phyloP scores from a whole-genome alignment of 768 basidiomycete species.

The Chalciporus piperatus region DNA sequence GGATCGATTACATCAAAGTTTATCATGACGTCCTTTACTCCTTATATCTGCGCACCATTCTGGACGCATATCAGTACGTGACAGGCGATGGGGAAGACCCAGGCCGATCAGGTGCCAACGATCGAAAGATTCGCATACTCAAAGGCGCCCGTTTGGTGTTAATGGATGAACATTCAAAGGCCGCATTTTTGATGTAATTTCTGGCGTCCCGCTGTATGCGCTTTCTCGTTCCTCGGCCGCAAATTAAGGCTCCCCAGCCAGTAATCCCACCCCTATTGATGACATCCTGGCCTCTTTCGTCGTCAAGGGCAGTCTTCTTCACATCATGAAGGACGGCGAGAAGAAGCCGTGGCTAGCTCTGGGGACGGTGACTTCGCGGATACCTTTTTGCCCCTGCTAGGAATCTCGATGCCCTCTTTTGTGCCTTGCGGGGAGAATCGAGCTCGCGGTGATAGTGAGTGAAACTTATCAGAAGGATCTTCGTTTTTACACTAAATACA shows the following conservation, averaged over 20 bases:
- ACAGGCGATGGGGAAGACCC: constrained; percentile 6
- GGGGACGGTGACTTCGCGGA: constrained; percentile 7
- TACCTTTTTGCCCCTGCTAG: constrained; percentile 7
- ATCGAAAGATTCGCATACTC: constrained; percentile 43
- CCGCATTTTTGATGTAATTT: constrained; percentile 40
- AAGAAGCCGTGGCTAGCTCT: constrained; percentile 11
- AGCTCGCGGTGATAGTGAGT: constrained; percentile 17
- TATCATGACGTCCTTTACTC: constrained; percentile 53
- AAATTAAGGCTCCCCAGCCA: constrained; percentile 18
- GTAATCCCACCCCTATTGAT: constrained; percentile 19
- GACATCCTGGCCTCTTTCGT: constrained; percentile 1
- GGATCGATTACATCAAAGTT: constrained; percentile 53
- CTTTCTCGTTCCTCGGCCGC: constrained; percentile 7
- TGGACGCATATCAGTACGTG: constrained; percentile 50
- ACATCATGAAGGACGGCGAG: constrained; percentile 9
- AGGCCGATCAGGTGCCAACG: constrained; percentile 25
- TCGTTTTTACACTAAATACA: background rate
- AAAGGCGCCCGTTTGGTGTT: constrained; percentile 48
- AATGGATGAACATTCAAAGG: constrained; percentile 45
- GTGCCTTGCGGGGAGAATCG: background rate
- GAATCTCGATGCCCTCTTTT: constrained; percentile 4
- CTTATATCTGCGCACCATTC: constrained; percentile 46
- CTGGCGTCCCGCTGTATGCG: constrained; percentile 15
- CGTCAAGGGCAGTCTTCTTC: constrained; percentile 13
- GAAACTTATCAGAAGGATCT: background rate